A percentile compares a stretch with the other conserved stretches of the same genome.
Evolutionary conservation across 768 basidiomycete species (phyloP).

Genomic region (Suillus fuscotomentosus): DNA sequence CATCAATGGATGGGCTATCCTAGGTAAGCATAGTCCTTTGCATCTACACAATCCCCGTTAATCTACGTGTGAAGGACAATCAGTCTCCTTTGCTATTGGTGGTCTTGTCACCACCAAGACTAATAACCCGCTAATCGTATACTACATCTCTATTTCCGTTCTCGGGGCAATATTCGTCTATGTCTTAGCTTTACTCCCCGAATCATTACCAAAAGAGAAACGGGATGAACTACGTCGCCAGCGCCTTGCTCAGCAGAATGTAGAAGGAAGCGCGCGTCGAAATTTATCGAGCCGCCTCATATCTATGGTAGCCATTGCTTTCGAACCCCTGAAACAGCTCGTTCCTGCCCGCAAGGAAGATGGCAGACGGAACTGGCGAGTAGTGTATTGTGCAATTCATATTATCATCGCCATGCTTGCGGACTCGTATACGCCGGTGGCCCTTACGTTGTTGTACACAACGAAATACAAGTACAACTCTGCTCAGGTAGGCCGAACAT

Average conservation of each 20-base stretch:
- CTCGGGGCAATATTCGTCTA: slow-evolving; percentile 20
- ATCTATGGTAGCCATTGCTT: slow-evolving; percentile 9
- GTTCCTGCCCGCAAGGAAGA: slow-evolving; percentile 15
- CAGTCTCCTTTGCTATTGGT: slow-evolving; percentile 26
- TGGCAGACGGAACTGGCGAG: slow-evolving; percentile 27
- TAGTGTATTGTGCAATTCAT: slow-evolving; percentile 29
- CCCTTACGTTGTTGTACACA: slow-evolving; percentile 24
- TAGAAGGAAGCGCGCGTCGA: background rate
- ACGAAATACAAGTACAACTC: slow-evolving; percentile 27
- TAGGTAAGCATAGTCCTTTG: slow-evolving; percentile 18
- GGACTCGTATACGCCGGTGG: slow-evolving; percentile 10
- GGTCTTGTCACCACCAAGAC: slow-evolving; percentile 29
- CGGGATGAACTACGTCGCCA: slow-evolving; percentile 15
- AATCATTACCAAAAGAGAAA: slow-evolving; percentile 28
- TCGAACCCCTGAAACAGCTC: slow-evolving; percentile 25
- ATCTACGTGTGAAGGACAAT: slow-evolving; percentile 15
- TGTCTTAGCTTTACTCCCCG: slow-evolving; percentile 24
- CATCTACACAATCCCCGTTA: background rate
- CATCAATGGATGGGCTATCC: slow-evolving; percentile 25
- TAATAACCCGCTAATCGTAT: slow-evolving; percentile 22
- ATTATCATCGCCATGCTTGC: slow-evolving; percentile 20
- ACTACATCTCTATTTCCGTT: slow-evolving; percentile 16
- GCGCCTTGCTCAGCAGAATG: background rate
- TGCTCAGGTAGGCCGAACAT: slow-evolving; percentile 18
- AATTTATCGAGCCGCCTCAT: background rate